Evolutionary conservation across 2,329 filamentous ascomycete species (phyloP).

Genomic region (Tolypocladium sp.): DNA sequence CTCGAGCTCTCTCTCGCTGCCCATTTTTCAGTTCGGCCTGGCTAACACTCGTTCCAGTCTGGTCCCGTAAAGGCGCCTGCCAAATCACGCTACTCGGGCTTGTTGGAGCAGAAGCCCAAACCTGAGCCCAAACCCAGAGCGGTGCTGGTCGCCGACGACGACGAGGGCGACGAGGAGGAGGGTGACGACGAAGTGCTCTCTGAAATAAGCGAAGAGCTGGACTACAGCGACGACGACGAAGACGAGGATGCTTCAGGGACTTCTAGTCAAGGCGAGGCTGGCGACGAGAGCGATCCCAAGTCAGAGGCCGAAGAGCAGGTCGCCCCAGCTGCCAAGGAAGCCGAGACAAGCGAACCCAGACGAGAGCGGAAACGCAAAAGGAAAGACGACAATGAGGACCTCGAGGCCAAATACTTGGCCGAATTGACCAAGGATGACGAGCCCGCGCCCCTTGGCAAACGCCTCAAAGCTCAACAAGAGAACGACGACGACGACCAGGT

Average conservation of each 20-base stretch:
- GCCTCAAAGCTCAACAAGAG: constrained; percentile 32
- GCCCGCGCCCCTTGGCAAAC: constrained; percentile 46
- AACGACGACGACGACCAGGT: constrained; percentile 29
- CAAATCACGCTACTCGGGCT: constrained; percentile 33
- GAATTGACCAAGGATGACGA: constrained; percentile 53
- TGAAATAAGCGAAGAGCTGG: constrained; percentile 14
- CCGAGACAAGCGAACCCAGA: constrained; percentile 20
- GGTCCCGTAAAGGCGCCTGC: constrained; percentile 40
- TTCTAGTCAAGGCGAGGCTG: constrained; percentile 10
- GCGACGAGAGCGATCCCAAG: constrained; percentile 11
- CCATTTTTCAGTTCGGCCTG: neutral
- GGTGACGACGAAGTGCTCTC: constrained; percentile 22
- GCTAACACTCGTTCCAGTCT: constrained; percentile 25
- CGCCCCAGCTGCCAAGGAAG: constrained; percentile 23
- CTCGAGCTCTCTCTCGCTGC: neutral
- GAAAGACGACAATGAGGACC: constrained; percentile 57
- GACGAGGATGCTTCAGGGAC: constrained; percentile 17
- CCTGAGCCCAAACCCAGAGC: constrained; percentile 10
- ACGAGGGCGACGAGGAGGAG: constrained; percentile 14
- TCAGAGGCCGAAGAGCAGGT: constrained; percentile 8
- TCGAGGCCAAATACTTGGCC: constrained; percentile 62
- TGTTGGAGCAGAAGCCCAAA: constrained; percentile 25
- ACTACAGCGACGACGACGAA: constrained; percentile 17
- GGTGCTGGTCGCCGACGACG: constrained; percentile 7
- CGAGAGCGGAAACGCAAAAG: constrained; percentile 56